phyloP scores from a whole-genome alignment of 306 rosid genomes.

The Mucuna pruriens region DNA sequence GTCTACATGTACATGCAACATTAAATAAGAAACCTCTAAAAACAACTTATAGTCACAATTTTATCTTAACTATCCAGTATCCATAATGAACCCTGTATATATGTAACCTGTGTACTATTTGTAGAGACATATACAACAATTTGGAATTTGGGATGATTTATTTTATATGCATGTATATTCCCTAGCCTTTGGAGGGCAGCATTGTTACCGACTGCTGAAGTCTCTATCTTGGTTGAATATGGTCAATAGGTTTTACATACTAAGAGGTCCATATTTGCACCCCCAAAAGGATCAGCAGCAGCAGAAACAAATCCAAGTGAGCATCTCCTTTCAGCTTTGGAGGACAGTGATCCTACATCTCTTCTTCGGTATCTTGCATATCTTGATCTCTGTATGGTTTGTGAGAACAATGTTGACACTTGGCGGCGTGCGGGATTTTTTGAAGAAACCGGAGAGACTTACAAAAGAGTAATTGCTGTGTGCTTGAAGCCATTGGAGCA shows the following conservation, averaged over 20 bases:
- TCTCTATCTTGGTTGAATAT: slow-evolving; percentile 39
- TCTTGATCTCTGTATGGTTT: slow-evolving; percentile 94
- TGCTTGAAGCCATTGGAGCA: slow-evolving; percentile 86
- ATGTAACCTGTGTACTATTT: not conserved
- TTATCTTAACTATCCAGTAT: not conserved
- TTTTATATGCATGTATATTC: not conserved
- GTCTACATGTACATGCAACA: not conserved
- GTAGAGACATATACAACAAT: not conserved
- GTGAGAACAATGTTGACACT: slow-evolving; percentile 88
- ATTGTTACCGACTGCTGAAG: slow-evolving; percentile 19
- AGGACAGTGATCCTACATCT: slow-evolving; percentile 77
- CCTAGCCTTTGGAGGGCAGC: slow-evolving; percentile 28
- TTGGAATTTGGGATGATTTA: not conserved
- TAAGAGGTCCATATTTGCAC: slow-evolving; percentile 85
- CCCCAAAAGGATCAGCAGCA: slow-evolving; percentile 98
- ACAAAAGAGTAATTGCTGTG: slow-evolving; percentile 79
- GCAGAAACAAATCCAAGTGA: slow-evolving; percentile 98
- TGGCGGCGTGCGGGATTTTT: slow-evolving; percentile 98
- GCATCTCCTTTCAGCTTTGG: slow-evolving; percentile 89
- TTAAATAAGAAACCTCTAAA: not conserved
- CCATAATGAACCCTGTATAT: slow-evolving; percentile 7
- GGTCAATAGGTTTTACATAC: slow-evolving; percentile 78
- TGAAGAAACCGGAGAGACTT: slow-evolving; percentile 94
- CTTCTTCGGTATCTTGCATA: slow-evolving; percentile 92
- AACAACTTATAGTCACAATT: slow-evolving; percentile 2